phyloP scores from a whole-genome alignment of 306 rosid species.

The barrel medic (Medicago truncatula) region DNA sequence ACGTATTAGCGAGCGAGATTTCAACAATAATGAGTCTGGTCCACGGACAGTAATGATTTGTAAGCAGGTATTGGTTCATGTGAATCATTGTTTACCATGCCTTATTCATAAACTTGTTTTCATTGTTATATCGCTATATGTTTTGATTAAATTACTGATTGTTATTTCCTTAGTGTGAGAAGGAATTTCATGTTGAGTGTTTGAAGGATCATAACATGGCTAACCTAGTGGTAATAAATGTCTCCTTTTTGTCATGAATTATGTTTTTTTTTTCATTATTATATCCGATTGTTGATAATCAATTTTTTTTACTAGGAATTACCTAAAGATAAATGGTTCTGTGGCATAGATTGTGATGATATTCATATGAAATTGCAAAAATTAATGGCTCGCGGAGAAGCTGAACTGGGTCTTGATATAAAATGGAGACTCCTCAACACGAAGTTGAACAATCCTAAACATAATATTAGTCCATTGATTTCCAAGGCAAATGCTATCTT shows the following conservation, averaged over 20 bases:
- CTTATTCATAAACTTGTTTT: background rate
- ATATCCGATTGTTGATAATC: constrained; percentile 1
- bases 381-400: constrained; percentile 56
- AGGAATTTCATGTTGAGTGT: constrained; percentile 80
- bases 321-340: constrained; percentile 81
- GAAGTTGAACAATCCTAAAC: constrained; percentile 53
- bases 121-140: background rate
- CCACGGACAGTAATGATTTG: constrained; percentile 74
- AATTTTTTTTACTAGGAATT: constrained; percentile 57
- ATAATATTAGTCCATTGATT: constrained; percentile 54
- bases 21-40: constrained; percentile 60
- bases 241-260: background rate
- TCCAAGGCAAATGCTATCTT: constrained; percentile 65
- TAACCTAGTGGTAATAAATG: constrained; percentile 56
- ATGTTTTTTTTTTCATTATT: constrained; percentile 2
- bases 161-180: constrained; percentile 62
- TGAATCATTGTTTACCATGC: too few relatives aligned
- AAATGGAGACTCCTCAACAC: constrained; percentile 81
- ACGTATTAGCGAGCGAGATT: constrained; percentile 63
- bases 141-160: constrained; percentile 23
- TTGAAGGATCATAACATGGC: constrained; percentile 69
- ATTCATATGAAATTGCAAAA: constrained; percentile 56
- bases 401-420: constrained; percentile 47
- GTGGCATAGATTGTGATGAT: constrained; percentile 57
- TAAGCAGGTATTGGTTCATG: constrained; percentile 67